Base-by-base conservation (phyloP, 805 yeast genomes). In the Diddensiella santjacobensis region DNA sequence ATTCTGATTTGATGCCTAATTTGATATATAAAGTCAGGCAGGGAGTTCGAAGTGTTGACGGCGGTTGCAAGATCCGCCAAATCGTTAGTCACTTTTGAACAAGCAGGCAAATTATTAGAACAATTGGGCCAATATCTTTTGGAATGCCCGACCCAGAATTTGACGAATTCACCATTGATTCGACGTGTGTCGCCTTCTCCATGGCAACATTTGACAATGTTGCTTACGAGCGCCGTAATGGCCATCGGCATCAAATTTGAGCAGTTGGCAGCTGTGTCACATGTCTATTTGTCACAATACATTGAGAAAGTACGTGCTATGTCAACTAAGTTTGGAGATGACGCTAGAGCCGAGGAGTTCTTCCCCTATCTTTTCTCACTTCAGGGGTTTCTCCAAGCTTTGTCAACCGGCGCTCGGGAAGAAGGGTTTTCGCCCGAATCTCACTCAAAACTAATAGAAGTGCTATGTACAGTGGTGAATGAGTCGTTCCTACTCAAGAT, bases 21-120 rank as follows among this genome's bases (percentile, higher is more conserved):
- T 3, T 3, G 13, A 36, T 33, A 26, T 36, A 45, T 38, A 1
- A 23, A 52, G 62, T 40, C 55, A 3, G 50, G 57, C 8, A 58
- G 57, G 5, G 78, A 75, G 59, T 70, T 71, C 49, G 85, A 83
- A 53, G 73, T 76, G 3, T 66, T 83, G 50, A 55, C 76, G 40
- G 84, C 87, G 0, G 63, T 84, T 22, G 78, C 83, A 51, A 68
- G 69, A 22, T 66, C 79, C 11, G 70, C 79, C 4, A 52, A 59
- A 2, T 53, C 55, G 29, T 57, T 73, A 47, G 60, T 60, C 48
- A 69, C 66, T 46, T 60, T 61, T 20, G 58, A 53, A 3, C 77
- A 76, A 38, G 82, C 78, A 3, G 58, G 64, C 11, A 49, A 65
- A 6, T 59, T 81, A 29, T 58, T 76, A n/a, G 63, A 66, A 4